Evolutionary conservation across 257 asterid genomes (phyloP), one percentile per base, ranked within the genome.

Genomic region (Phtheirospermum japonicum): DNA sequence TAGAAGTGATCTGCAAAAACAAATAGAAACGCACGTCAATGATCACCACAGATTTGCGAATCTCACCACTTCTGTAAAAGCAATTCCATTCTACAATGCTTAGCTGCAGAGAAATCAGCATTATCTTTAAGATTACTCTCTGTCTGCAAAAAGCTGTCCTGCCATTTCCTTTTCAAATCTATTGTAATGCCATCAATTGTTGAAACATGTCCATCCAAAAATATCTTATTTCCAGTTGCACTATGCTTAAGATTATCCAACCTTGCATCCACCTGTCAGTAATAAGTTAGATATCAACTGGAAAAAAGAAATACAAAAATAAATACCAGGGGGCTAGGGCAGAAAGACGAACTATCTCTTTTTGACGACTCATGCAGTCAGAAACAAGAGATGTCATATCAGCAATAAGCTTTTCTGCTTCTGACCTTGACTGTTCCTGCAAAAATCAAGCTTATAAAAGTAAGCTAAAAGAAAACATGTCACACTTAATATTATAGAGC

Each of bases 161-260:
- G 81, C 94, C 97, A 89, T 80, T 89, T 89, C 71, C 95, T 75
- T 81, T 86, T 89, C 42, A 88, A 74, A 71, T 86, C 95, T 45
- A 81, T 70, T 50, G 95, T 79, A 68, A 89, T 84, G 56, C 85
- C 85, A 61, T 78, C 85, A 73, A 89, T 78, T 2, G 75, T 68
- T 32, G 82, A 77, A 79, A 81, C 77, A 70, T 84, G 95, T 16
- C 89, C 87, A 64, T 84, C 89, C 78, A 86, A 61, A 75, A 82
- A 86, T 51, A 54, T 61, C 73, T 77, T 85, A 53, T 77, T 89
- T 67, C 81, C 91, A 33, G 49, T 20, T 53, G 85, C 86, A 64
- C 77, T 81, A 48, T 80, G 91, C 66, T 53, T 79, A 48, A 84
- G 74, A 80, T 68, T 75, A 67, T 63, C 74, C 71, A 89, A 85